These are phyloP conservation scores for Fusarium albidum DNA, from an alignment of 2,329 filamentous ascomycete genomes.

Conservation along the genomic window DNA sequence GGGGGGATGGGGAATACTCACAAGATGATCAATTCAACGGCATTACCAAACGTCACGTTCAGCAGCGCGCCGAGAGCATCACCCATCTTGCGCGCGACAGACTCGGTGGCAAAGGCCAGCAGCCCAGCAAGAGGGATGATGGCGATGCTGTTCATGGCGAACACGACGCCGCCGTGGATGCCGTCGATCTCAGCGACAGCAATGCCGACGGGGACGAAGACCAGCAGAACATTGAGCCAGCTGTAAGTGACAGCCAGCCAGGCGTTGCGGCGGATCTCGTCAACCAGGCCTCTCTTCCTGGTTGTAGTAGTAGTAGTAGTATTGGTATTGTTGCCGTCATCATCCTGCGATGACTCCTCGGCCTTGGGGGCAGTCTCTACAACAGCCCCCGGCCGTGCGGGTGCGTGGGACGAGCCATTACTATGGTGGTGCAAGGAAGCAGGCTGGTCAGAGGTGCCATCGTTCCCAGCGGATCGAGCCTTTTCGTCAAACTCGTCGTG, in stretches of 20 bases:
- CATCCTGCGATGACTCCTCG: slow-evolving; percentile 29
- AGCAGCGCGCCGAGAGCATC: slow-evolving; percentile 77
- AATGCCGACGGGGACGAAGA: slow-evolving; percentile 84
- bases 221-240: slow-evolving; percentile 79
- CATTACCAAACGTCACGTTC: slow-evolving; percentile 82
- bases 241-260: slow-evolving; percentile 72
- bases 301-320: slow-evolving; percentile 45
- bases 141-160: slow-evolving; percentile 78
- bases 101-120: slow-evolving; percentile 77
- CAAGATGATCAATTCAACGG: slow-evolving; percentile 83
- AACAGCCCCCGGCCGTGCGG: slow-evolving; percentile 65
- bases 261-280: slow-evolving; percentile 59
- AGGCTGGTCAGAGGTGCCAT: slow-evolving; percentile 15
- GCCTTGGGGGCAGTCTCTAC: slow-evolving; percentile 45
- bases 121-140: slow-evolving; percentile 79
- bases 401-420: slow-evolving; percentile 35
- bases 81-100: slow-evolving; percentile 75
- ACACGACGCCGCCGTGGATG: slow-evolving; percentile 68
- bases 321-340: no score
- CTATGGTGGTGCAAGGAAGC: slow-evolving; percentile 27
- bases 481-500: slow-evolving; percentile 20
- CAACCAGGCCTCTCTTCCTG: slow-evolving; percentile 50
- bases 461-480: slow-evolving; percentile 8
- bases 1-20: slow-evolving; percentile 41
- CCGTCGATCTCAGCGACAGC: slow-evolving; percentile 62